A percentile compares a stretch with the other conserved stretches of the same genome.
Evolutionary conservation across 2,329 filamentous ascomycete species (phyloP).

Genomic region (Aspergillus brasiliensis): DNA sequence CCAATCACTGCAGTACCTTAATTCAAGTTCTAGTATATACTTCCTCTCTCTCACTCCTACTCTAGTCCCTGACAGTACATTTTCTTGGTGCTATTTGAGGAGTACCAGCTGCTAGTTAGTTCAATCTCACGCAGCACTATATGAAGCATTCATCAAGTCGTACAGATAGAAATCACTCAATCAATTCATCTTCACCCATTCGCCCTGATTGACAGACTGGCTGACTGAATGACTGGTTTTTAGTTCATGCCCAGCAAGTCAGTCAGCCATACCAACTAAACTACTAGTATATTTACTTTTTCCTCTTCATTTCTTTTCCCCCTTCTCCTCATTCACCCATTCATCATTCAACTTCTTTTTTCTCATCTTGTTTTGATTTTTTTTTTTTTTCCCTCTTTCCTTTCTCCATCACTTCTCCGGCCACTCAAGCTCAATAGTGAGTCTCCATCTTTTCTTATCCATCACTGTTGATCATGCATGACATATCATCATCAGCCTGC

Average conservation of each 20-base stretch:
- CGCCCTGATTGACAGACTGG: background rate
- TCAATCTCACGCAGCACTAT: background rate
- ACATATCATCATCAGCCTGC: constrained; percentile 23
- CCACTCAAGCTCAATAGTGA: background rate
- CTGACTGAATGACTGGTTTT: background rate
- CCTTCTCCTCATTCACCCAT: background rate
- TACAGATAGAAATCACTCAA: no score
- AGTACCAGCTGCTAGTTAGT: background rate
- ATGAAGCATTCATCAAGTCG: no score
- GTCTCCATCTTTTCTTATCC: constrained; percentile 11
- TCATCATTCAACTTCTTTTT: background rate
- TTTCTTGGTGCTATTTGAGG: no score
- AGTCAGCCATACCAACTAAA: no score
- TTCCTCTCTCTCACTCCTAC: no score
- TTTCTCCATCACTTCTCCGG: background rate
- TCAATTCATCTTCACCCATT: background rate
- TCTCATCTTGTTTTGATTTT: background rate
- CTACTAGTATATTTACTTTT: background rate
- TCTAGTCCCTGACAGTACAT: no score
- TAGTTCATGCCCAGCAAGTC: no score
- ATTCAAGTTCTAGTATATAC: no score
- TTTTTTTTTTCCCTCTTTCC: background rate
- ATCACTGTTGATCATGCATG: constrained; percentile 24
- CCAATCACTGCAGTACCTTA: background rate
- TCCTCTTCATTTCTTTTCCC: background rate